Evolutionary conservation across 2,329 filamentous ascomycete species (phyloP).

Genomic region (Trichoderma hamatum): DNA sequence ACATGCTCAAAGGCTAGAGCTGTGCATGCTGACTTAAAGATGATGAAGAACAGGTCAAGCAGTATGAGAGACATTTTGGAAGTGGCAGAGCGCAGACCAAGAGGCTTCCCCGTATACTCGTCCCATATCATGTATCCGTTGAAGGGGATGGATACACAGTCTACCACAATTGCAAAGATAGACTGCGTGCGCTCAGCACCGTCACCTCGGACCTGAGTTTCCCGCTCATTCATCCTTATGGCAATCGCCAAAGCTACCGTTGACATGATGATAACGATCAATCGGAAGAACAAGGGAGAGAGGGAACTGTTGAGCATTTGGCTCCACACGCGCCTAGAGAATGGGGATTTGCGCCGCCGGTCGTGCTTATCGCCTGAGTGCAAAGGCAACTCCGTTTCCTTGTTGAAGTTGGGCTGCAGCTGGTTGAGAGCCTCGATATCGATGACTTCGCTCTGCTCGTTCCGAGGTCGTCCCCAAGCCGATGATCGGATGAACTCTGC

Average conservation of each 20-base stretch:
- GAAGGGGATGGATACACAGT: conserved; percentile 86
- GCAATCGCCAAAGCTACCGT: conserved; percentile 79
- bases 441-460: conserved; percentile 54
- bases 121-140: conserved; percentile 93
- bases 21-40: conserved; percentile 93
- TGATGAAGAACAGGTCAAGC: conserved; percentile 93
- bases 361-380: conserved; percentile 38
- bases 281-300: conserved; percentile 80
- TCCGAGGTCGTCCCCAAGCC: conserved; percentile 51
- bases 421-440: conserved; percentile 49
- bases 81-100: conserved; percentile 80
- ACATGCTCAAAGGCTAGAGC: conserved; percentile 86
- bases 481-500: conserved; percentile 58
- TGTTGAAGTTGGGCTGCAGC: conserved; percentile 53
- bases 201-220: conserved; percentile 48
- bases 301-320: conserved; percentile 79
- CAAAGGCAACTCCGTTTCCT: conserved; percentile 40
- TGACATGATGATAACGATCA: conserved; percentile 82
- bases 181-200: conserved; percentile 71
- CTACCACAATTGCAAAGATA: conserved; percentile 85
- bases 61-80: conserved; percentile 90
- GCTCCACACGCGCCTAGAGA: conserved; percentile 64
- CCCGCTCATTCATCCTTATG: conserved; percentile 69
- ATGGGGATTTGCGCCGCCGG: conserved; percentile 37
- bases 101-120: conserved; percentile 91